A percentile compares a stretch with the other conserved stretches of the same genome.
phyloP scores from a whole-genome alignment of 2,329 filamentous ascomycete species.

The Pseudogymnoascus sp. region DNA sequence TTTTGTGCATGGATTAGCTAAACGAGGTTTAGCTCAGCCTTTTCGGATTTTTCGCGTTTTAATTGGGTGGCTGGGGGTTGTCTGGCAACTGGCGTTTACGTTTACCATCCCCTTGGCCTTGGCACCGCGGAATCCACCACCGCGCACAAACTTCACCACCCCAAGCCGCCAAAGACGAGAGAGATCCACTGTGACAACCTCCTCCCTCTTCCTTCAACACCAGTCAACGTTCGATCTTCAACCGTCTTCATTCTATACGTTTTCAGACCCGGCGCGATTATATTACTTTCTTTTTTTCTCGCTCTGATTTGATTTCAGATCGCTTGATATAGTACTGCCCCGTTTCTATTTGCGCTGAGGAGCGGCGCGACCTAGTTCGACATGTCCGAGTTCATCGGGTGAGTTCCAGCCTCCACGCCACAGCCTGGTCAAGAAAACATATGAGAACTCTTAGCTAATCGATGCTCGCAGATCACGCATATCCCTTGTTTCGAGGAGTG shows the following conservation, averaged over 20 bases:
- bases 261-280: not conserved
- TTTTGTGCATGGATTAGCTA: not conserved
- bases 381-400: constrained; percentile 57
- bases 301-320: constrained; percentile 8
- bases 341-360: constrained; percentile 1
- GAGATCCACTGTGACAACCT: not conserved
- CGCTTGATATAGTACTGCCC: constrained; percentile 3
- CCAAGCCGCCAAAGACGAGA: not conserved
- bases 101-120: constrained; percentile 2
- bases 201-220: constrained; percentile 2
- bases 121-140: constrained; percentile 7
- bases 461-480: constrained; percentile 64
- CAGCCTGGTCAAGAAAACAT: constrained; percentile 6
- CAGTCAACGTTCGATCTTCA: constrained; percentile 4
- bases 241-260: not conserved
- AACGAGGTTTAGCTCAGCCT: constrained; percentile 2
- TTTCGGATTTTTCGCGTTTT: not conserved
- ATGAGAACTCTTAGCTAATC: constrained; percentile 18
- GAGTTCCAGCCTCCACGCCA: constrained; percentile 24
- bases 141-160: constrained; percentile 4
- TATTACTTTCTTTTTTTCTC: not conserved
- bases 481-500: constrained; percentile 93
- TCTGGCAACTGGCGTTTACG: constrained; percentile 6
- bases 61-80: constrained; percentile 1
- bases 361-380: constrained; percentile 9